A percentile compares a stretch with the other conserved stretches of the same genome.
Evolutionary conservation across 495 filamentous ascomycete genomes (phyloP).

Genomic region (Talaromyces proteolyticus): DNA sequence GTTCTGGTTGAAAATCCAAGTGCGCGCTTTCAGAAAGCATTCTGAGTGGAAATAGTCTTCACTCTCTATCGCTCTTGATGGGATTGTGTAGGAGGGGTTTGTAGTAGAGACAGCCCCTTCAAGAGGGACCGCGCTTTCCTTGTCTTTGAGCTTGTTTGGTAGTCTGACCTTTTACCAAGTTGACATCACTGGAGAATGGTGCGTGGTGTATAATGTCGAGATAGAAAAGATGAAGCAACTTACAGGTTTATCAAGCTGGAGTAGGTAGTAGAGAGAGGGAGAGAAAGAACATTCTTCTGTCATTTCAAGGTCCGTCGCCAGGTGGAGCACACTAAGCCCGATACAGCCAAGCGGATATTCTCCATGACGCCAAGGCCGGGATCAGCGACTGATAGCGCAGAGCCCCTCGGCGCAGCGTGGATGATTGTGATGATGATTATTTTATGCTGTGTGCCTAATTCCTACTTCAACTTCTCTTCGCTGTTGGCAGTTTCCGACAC

Average conservation of each 20-base stretch:
- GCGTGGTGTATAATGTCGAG: background rate
- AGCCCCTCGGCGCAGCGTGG: too few relatives aligned
- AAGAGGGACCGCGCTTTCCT: constrained; percentile 7
- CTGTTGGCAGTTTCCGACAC: too few relatives aligned
- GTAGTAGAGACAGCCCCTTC: constrained; percentile 4
- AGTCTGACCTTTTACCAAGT: constrained; percentile 63
- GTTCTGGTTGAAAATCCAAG: background rate
- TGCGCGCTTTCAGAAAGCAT: background rate
- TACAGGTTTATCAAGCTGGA: background rate
- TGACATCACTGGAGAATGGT: constrained; percentile 48
- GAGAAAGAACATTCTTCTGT: too few relatives aligned
- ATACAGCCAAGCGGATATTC: background rate
- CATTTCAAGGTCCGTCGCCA: background rate
- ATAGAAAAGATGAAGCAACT: too few relatives aligned
- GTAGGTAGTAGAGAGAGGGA: background rate
- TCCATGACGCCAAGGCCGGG: background rate
- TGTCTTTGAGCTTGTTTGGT: constrained; percentile 17
- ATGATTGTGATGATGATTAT: too few relatives aligned
- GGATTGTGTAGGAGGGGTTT: background rate
- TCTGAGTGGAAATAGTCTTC: background rate
- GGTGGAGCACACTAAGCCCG: background rate
- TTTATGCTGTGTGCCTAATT: too few relatives aligned
- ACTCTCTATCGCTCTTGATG: background rate
- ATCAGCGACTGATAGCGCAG: too few relatives aligned
- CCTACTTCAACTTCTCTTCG: too few relatives aligned